Evolutionary conservation across 148 eudicot genomes (phyloP).

Genomic region (Camellia japonica): DNA sequence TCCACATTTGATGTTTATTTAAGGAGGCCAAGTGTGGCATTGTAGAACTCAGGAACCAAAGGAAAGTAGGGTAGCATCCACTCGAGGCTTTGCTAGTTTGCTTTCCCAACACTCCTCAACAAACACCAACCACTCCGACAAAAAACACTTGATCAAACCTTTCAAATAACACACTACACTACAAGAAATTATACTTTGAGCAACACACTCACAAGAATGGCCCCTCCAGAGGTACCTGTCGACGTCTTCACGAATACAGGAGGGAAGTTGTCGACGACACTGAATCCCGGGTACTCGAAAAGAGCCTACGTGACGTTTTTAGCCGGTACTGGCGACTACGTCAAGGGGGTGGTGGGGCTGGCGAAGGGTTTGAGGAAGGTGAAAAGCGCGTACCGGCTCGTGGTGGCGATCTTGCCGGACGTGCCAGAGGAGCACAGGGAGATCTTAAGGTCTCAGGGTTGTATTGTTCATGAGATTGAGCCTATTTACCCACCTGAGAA

Average conservation of each 20-base stretch:
- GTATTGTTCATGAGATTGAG: constrained; percentile 42
- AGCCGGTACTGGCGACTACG: constrained; percentile 47
- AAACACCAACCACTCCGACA: not conserved
- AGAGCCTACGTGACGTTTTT: constrained; percentile 46
- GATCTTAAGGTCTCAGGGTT: constrained; percentile 39
- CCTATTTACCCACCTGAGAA: constrained; percentile 43
- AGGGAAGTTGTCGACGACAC: constrained; percentile 6
- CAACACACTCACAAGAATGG: not conserved
- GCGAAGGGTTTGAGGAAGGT: constrained; percentile 44
- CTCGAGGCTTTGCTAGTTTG: not conserved
- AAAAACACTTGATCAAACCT: too few relatives aligned
- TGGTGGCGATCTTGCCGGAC: constrained; percentile 46
- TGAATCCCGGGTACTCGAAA: not conserved
- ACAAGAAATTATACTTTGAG: too few relatives aligned
- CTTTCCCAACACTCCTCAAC: not conserved
- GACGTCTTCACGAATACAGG: not conserved
- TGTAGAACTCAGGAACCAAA: constrained; percentile 1
- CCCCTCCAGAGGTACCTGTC: not conserved
- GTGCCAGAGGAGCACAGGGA: constrained; percentile 45
- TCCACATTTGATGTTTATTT: constrained; percentile 12
- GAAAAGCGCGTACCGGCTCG: constrained; percentile 36
- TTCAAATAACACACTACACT: too few relatives aligned
- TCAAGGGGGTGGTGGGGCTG: constrained; percentile 50
- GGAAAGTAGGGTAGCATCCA: not conserved
- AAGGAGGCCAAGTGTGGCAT: not conserved